phyloP scores from a whole-genome alignment of 2,329 filamentous ascomycete species.

The Fusarium chlamydosporum region DNA sequence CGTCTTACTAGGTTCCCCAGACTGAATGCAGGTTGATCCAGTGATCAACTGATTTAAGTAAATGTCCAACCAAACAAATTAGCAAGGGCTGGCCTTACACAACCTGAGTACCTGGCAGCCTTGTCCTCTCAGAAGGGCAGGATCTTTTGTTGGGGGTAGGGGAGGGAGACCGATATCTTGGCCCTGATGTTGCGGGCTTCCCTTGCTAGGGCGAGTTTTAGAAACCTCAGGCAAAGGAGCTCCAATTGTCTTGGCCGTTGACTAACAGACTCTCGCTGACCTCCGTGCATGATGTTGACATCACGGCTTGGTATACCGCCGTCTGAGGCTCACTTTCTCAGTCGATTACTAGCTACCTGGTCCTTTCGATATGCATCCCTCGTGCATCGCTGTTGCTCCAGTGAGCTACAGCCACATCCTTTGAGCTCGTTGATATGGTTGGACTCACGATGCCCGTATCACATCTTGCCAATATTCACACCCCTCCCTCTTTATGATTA shows the following conservation, averaged over 20 bases:
- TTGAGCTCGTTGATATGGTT: conserved; percentile 35
- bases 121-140: conserved; percentile 34
- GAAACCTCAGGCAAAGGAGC: conserved; percentile 42
- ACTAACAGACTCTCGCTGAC: conserved; percentile 36
- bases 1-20: conserved; percentile 35
- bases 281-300: conserved; percentile 49
- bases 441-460: conserved; percentile 47
- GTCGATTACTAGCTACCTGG: conserved; percentile 24
- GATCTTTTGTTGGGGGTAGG: conserved; percentile 44
- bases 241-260: conserved; percentile 32
- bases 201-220: conserved; percentile 37
- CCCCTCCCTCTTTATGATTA: conserved; percentile 43
- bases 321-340: conserved; percentile 24
- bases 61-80: conserved; percentile 20
- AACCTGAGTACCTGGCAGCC: conserved; percentile 36
- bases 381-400: conserved; percentile 47
- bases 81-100: conserved; percentile 27
- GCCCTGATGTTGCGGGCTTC: conserved; percentile 44
- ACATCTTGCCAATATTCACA: conserved; percentile 45
- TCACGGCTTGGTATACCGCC: conserved; percentile 29
- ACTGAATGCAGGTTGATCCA: conserved; percentile 27
- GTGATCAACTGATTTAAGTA: conserved; percentile 35
- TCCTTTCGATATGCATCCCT: conserved; percentile 31
- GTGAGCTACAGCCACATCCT: conserved; percentile 51
- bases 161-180: conserved; percentile 41